Percentiles rank a stretch among this genome's conserved stretches.
Evolutionary conservation across 352 stramenopile genomes (phyloP).

Genomic region (Saprolegnia diclina): DNA sequence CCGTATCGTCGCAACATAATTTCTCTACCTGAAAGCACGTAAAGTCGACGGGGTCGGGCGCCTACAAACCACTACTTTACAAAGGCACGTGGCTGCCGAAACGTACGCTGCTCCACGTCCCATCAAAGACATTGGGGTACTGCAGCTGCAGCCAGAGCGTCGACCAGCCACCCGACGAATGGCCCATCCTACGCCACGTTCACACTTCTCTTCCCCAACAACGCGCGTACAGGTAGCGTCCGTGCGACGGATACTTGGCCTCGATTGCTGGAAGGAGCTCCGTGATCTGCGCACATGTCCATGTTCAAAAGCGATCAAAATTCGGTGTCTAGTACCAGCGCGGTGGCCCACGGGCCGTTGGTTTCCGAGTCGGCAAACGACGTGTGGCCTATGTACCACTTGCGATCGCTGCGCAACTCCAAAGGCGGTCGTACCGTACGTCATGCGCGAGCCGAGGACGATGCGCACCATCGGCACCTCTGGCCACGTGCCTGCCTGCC

Average conservation of each 20-base stretch:
- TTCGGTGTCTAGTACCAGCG: conserved; percentile 33
- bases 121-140: conserved; percentile 64
- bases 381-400: conserved; percentile 43
- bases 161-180: conserved; percentile 66
- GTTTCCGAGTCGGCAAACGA: conserved; percentile 61
- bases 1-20: no score
- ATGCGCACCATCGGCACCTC: conserved; percentile 53
- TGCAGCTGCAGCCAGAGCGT: conserved; percentile 72
- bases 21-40: conserved; percentile 40
- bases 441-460: conserved; percentile 66
- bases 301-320: background rate
- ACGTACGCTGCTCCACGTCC: conserved; percentile 53
- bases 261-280: conserved; percentile 70
- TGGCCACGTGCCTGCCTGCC: conserved; percentile 50
- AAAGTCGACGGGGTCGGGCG: conserved; percentile 67
- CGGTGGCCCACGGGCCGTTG: conserved; percentile 63
- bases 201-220: background rate
- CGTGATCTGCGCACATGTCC: background rate
- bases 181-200: conserved; percentile 28
- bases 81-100: background rate
- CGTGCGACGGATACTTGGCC: conserved; percentile 38
- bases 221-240: conserved; percentile 45
- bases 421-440: conserved; percentile 29
- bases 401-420: background rate
- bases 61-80: background rate